Evolutionary conservation across 805 yeast species (phyloP), one percentile per base, ranked within the genome.

Genomic region (Pichia nakasei): DNA sequence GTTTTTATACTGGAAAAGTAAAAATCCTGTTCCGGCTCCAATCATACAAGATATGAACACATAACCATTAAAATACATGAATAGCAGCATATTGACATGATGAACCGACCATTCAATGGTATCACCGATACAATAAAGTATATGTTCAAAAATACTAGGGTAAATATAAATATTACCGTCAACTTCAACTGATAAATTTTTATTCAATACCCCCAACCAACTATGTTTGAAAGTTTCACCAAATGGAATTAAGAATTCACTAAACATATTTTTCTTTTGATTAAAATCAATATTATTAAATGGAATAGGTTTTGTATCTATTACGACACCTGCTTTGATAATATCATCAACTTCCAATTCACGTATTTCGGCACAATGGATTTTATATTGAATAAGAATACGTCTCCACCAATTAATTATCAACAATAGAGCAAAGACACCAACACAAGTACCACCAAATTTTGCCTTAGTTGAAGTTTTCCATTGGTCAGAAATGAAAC

Each of bases 401-500:
- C 55, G 39, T 38, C 53, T 51, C 47, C 52, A 45, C 55, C 55
- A 52, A n/a, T 42, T 40, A 20, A 49, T 40, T 11, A 44, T 31
- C 9, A 45, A 18, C 6, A 51, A 26, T 12, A 50, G 27, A 9
- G 42, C 43, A 38, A 51, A 51, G 4, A 46, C 47, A 29, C 55
- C 55, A 34, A 52, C 43, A 46, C 54, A 51, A 3, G 55, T 47
- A 31, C 55, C 55, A 13, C 44, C 55, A 42, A 51, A 52, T 15
- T 38, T n/a, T 2, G 48, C 49, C 15, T 35, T 38, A 5, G 54
- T 47, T 17, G 46, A 39, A 5, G 52, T 52, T 34, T 41, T 47
- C 55, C 55, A 52, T 20, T 42, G 39, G 1, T 18, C 18, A 2
- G 54, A 45, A 22, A 52, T 42, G 22, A 52, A 39, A 21, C 54